Conservation (phyloP, 2,329 filamentous ascomycete genomes). For the Pyricularia sp. region DNA sequence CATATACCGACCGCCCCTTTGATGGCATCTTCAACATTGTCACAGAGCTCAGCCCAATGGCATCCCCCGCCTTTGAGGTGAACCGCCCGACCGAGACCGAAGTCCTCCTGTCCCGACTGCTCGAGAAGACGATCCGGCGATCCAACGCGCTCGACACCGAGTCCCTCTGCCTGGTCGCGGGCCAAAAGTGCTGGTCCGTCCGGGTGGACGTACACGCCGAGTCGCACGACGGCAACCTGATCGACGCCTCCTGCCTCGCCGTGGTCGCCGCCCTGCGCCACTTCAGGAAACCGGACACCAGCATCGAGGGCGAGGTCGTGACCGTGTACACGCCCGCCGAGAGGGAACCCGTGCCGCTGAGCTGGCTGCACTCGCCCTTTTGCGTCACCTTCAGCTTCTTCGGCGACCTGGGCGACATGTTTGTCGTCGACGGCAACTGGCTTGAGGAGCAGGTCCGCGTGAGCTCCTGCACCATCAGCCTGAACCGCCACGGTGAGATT, state of each 20-base stretch:
- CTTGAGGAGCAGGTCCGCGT: constrained; percentile 70
- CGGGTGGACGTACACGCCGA: constrained; percentile 88
- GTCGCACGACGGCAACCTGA: constrained; percentile 81
- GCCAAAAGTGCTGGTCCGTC: constrained; percentile 83
- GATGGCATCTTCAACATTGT: constrained; percentile 92
- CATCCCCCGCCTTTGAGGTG: constrained; percentile 80
- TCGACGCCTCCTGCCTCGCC: constrained; percentile 78
- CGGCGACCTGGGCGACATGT: constrained; percentile 58
- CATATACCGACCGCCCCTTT: constrained; percentile 81
- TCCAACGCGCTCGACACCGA: constrained; percentile 92
- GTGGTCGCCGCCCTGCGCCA: constrained; percentile 83
- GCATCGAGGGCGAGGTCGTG: constrained; percentile 73
- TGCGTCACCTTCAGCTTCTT: constrained; percentile 88
- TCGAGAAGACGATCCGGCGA: constrained; percentile 90
- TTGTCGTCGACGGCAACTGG: constrained; percentile 62
- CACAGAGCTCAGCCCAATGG: constrained; percentile 87
- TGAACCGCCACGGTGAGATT: constrained; percentile 84
- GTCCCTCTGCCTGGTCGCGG: constrained; percentile 86
- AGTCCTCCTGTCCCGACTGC: constrained; percentile 72
- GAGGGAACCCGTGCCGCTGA: constrained; percentile 80
- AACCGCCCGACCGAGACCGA: constrained; percentile 78
- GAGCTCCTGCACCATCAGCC: constrained; percentile 68
- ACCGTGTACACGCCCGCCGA: constrained; percentile 79
- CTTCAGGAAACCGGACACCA: constrained; percentile 83
- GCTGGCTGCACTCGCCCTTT: constrained; percentile 85